Conservation (phyloP, 2,329 filamentous ascomycete species). For the Pyricularia sp. region DNA sequence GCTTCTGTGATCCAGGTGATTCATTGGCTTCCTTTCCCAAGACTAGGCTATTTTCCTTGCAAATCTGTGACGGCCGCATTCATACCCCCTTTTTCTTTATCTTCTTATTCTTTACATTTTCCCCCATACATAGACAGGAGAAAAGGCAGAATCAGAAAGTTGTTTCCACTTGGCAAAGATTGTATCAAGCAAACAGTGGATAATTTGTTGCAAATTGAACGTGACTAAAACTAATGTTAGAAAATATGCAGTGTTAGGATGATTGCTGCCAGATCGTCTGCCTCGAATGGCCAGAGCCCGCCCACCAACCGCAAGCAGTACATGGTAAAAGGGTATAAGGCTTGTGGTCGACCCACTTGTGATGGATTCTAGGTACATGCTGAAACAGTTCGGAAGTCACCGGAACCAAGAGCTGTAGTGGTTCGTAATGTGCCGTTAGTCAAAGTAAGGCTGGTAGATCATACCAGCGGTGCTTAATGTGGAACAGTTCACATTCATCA, state of each 20-base stretch:
- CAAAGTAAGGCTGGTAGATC: not conserved
- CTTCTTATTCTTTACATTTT: not conserved
- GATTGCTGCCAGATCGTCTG: not conserved
- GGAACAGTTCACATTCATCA: not conserved
- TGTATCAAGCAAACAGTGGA: not conserved
- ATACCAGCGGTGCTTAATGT: not conserved
- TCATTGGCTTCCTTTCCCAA: not conserved
- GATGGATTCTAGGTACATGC: not conserved
- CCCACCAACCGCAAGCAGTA: not conserved
- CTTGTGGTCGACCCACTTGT: not conserved
- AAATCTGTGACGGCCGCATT: not conserved
- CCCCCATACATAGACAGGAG: not conserved
- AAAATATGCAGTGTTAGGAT: not conserved
- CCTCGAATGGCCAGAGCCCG: not conserved
- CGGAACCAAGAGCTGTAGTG: not conserved
- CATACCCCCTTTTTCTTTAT: not conserved
- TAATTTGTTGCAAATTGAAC: not conserved
- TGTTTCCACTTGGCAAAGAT: not conserved
- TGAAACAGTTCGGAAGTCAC: not conserved
- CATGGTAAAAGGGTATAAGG: not conserved
- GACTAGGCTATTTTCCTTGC: not conserved
- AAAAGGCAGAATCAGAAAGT: not conserved
- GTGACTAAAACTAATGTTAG: not conserved
- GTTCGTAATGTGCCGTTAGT: not conserved
- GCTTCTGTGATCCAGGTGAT: not conserved